Percentiles rank a stretch among this genome's conserved stretches.
phyloP scores from a whole-genome alignment of 805 yeast species.

The Wickerhamomyces tratensis region DNA sequence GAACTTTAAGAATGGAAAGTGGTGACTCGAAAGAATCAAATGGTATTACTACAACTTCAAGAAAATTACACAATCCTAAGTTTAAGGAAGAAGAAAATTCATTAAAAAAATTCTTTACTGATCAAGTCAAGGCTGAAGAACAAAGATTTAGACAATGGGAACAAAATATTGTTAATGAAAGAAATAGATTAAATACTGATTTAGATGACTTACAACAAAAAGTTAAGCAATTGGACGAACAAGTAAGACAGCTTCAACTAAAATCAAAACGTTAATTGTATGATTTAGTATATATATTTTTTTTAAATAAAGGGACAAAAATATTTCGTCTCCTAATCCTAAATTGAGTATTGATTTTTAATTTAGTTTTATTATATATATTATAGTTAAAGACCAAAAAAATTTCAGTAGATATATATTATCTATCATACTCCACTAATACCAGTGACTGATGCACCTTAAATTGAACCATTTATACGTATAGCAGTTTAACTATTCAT shows the following conservation, averaged over 20 bases:
- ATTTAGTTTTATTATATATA: no score
- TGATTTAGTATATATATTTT: no score
- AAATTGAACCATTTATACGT: no score
- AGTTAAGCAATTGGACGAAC: constrained; percentile 66
- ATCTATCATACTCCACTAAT: no score
- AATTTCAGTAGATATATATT: no score
- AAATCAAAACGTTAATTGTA: constrained; percentile 30
- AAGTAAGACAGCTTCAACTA: constrained; percentile 52
- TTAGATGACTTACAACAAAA: constrained; percentile 80
- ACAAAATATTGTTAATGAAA: constrained; percentile 88
- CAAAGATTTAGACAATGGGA: constrained; percentile 99
- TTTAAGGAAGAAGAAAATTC: constrained; percentile 95
- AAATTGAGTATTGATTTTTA: no score
- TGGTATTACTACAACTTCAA: constrained; percentile 31
- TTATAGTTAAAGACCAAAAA: no score
- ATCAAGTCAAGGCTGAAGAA: constrained; percentile 94
- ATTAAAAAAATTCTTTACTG: constrained; percentile 88
- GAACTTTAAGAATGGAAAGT: constrained; percentile 59
- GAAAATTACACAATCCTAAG: constrained; percentile 71
- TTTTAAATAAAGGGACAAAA: no score
- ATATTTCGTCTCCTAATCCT: no score
- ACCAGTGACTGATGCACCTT: no score
- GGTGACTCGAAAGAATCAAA: constrained; percentile 24
- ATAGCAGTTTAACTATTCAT: no score
- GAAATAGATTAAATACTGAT: constrained; percentile 89